These are phyloP conservation scores for Umbelopsis isabellina DNA, from an alignment of 192 early-diverging fungal genomes.

Conservation along the genomic window DNA sequence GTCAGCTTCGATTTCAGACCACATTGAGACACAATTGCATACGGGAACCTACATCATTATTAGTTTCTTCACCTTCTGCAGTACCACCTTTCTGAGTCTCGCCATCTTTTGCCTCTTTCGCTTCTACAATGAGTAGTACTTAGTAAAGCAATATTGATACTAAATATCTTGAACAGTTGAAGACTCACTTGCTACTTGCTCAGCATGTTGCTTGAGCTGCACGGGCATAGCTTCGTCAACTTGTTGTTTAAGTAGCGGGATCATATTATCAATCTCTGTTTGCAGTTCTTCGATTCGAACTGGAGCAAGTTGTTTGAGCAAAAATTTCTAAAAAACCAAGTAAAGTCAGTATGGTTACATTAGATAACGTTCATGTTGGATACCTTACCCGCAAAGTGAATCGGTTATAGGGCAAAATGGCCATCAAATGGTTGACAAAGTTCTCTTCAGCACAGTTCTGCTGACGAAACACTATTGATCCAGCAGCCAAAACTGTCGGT, in stretches of 20 bases:
- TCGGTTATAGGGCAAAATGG: constrained; percentile 55
- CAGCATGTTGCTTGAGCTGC: constrained; percentile 20
- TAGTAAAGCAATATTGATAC: neutral
- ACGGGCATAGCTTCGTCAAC: constrained; percentile 36
- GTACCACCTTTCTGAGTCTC: neutral
- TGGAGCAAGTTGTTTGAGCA: constrained; percentile 33
- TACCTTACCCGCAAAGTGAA: constrained; percentile 51
- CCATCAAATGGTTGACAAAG: constrained; percentile 46
- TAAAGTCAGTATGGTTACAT: neutral
- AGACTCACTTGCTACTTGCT: constrained; percentile 29
- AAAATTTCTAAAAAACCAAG: constrained; percentile 29
- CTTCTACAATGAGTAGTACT: neutral
- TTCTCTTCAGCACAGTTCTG: constrained; percentile 43
- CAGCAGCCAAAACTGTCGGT: constrained; percentile 43
- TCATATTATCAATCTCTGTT: constrained; percentile 34
- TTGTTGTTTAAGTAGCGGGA: constrained; percentile 11
- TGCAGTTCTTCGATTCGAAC: constrained; percentile 30
- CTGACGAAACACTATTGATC: constrained; percentile 27
- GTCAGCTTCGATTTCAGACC: neutral
- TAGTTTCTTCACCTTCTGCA: neutral
- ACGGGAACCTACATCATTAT: neutral
- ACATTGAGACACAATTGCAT: neutral
- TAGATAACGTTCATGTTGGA: neutral
- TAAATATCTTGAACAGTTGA: neutral
- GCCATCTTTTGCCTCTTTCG: neutral